phyloP scores from a whole-genome alignment of 805 yeast species.

The Cyberlindnera veronae region DNA sequence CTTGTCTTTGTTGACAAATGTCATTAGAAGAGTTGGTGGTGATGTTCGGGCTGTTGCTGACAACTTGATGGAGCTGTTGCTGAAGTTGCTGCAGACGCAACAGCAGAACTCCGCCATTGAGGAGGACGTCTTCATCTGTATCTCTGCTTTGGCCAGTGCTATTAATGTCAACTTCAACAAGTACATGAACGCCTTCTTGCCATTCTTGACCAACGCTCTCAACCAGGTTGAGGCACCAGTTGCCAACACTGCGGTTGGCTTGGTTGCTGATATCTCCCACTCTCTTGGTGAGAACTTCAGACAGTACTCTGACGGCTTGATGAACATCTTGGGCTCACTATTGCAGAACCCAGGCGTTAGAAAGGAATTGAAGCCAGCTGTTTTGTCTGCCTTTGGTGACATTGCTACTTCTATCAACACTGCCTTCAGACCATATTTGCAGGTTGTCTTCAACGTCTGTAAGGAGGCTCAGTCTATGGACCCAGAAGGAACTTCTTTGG shows the following conservation, averaged over 20 bases:
- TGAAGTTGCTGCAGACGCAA: slow-evolving; percentile 62
- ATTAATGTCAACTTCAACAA: slow-evolving; percentile 65
- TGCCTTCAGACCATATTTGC: slow-evolving; percentile 71
- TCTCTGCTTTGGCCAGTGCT: slow-evolving; percentile 85
- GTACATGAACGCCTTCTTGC: slow-evolving; percentile 80
- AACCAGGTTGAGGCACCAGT: slow-evolving; percentile 80
- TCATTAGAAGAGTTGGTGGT: slow-evolving; percentile 60
- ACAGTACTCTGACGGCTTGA: slow-evolving; percentile 75
- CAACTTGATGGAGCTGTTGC: slow-evolving; percentile 76
- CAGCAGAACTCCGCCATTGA: slow-evolving; percentile 70
- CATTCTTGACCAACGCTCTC: slow-evolving; percentile 75
- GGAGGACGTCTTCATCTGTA: slow-evolving; percentile 90
- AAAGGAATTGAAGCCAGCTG: slow-evolving; percentile 81
- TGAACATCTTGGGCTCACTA: slow-evolving; percentile 76
- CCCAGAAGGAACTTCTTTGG: slow-evolving; percentile 66
- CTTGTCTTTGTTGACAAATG: slow-evolving; percentile 24
- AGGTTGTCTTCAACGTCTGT: slow-evolving; percentile 77
- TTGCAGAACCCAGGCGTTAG: slow-evolving; percentile 65
- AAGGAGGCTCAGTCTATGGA: slow-evolving; percentile 57
- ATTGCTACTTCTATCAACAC: slow-evolving; percentile 85
- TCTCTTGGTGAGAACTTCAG: slow-evolving; percentile 72
- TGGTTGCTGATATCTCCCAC: slow-evolving; percentile 91
- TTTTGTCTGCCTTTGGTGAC: slow-evolving; percentile 93
- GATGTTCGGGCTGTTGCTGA: slow-evolving; percentile 72
- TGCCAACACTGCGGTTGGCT: slow-evolving; percentile 87